Evolutionary conservation across 129 eudicot species (phyloP), one percentile per base, ranked within the genome.

Genomic region (Silybum marianum): DNA sequence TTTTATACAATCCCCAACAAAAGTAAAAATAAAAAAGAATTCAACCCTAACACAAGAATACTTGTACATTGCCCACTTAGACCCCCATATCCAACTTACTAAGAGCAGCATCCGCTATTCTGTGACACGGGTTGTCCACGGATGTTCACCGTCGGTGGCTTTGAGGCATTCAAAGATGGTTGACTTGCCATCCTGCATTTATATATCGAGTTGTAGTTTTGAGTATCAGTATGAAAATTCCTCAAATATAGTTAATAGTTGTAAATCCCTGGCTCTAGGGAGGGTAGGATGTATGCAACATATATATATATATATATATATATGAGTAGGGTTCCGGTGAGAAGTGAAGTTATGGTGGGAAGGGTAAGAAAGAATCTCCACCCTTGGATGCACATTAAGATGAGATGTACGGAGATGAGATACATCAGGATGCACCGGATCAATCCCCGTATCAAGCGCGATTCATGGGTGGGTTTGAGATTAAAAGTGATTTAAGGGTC

Each of bases 121-220:
- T 90, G 95, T 77, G 88, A 87, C 48, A 92, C 97, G 8, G 97
- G 95, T 85, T 92, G 97, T 44, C 97, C 97, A 48, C 95, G 91
- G 24, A 92, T 88, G 86, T 91, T 87, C 72, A 92, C 95, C 3
- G 95, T 90, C 6, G 95, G 90, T 13, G 97, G 97, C 90, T 85
- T 88, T 2, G 93, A 87, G 74, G 87, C 86, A 73, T 79, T 92
- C 78, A 84, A 23, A 0, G 94, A 79, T 0, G 97, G 97, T 85
- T 92, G 97, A 79, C 93, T 92, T 28, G 97, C 95, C 97, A 90
- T 90, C 92, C 97, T 92, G 74, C 84, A 81, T 26, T 70, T 69
- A 26, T 30, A 76, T 30, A 34, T 25, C 28, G 2, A 58, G 23
- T 58, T 6, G 23, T 58, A 18, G 10, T 58, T 58, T 6, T 6